These are phyloP conservation scores for Desmodesmus armatus DNA, from an alignment of 139 green algal genomes.

Conservation along the genomic window DNA sequence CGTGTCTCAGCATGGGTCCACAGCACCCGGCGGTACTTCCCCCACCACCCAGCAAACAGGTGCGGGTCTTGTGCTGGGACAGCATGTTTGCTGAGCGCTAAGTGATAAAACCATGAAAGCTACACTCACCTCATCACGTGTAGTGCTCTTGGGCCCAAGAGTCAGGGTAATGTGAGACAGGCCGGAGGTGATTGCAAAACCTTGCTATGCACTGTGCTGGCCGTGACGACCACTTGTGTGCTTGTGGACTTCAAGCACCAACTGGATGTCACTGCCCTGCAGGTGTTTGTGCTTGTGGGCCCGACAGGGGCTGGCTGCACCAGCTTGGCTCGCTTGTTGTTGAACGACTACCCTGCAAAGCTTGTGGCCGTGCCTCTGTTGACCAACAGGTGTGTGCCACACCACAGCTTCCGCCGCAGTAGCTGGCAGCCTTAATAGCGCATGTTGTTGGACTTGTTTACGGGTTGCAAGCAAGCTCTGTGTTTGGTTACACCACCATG, in stretches of 20 bases:
- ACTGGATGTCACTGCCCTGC: not conserved
- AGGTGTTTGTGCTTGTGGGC: conserved; percentile 63
- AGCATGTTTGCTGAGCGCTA: not conserved
- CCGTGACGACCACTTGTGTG: too few relatives aligned
- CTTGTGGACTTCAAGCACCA: too few relatives aligned
- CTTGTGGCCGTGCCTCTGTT: conserved; percentile 47
- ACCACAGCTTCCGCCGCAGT: too few relatives aligned
- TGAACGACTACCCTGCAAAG: conserved; percentile 46
- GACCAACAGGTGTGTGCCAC: conserved; percentile 36
- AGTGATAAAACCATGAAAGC: too few relatives aligned
- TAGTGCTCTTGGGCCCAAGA: too few relatives aligned
- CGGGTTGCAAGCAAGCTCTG: too few relatives aligned
- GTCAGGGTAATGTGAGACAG: too few relatives aligned
- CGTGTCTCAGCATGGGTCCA: conserved; percentile 57
- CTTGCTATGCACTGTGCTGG: not conserved
- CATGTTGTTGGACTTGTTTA: too few relatives aligned
- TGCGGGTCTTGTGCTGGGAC: too few relatives aligned
- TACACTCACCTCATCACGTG: too few relatives aligned
- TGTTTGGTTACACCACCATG: too few relatives aligned
- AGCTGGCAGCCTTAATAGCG: too few relatives aligned
- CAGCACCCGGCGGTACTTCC: conserved; percentile 49
- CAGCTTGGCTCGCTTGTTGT: conserved; percentile 52
- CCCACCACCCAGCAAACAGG: conserved; percentile 23
- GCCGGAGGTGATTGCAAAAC: not conserved
- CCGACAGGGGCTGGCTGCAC: conserved; percentile 56